Conservation (phyloP, 768 basidiomycete species). For the Mycena maculata region DNA sequence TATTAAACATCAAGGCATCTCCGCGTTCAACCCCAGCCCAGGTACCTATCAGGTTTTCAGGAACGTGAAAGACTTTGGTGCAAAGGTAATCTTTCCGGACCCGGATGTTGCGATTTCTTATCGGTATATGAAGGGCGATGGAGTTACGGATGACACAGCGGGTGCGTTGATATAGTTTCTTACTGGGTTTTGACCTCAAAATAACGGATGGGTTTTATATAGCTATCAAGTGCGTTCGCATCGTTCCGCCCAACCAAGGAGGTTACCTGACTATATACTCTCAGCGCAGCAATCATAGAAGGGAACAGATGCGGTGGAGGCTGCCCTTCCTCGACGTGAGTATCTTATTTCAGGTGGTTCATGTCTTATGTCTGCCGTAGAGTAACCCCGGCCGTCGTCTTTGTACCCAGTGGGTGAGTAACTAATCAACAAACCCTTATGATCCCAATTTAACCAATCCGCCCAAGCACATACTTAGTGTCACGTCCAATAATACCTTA, state of each 20-base stretch:
- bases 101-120: no score
- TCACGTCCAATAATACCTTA: constrained; percentile 66
- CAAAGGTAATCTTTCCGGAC: constrained; percentile 38
- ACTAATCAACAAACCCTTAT: no score
- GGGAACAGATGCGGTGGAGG: constrained; percentile 73
- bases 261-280: not conserved
- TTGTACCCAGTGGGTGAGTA: no score
- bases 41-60: constrained; percentile 74
- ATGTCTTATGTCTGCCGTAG: constrained; percentile 47
- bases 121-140: no score
- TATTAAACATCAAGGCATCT: constrained; percentile 77
- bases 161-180: no score
- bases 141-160: no score
- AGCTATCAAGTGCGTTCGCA: constrained; percentile 70
- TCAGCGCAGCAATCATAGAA: constrained; percentile 72
- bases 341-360: not conserved
- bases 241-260: not conserved
- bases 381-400: constrained; percentile 77
- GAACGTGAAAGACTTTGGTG: constrained; percentile 74
- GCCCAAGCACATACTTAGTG: not conserved
- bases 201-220: constrained; percentile 23
- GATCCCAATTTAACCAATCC: no score
- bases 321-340: constrained; percentile 71
- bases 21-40: constrained; percentile 72
- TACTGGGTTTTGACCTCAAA: no score